A percentile compares a stretch with the other conserved stretches of the same genome.
These are phyloP conservation scores for Nicotiana obtusifolia DNA, from an alignment of 257 asterid species.

Conservation along the genomic window DNA sequence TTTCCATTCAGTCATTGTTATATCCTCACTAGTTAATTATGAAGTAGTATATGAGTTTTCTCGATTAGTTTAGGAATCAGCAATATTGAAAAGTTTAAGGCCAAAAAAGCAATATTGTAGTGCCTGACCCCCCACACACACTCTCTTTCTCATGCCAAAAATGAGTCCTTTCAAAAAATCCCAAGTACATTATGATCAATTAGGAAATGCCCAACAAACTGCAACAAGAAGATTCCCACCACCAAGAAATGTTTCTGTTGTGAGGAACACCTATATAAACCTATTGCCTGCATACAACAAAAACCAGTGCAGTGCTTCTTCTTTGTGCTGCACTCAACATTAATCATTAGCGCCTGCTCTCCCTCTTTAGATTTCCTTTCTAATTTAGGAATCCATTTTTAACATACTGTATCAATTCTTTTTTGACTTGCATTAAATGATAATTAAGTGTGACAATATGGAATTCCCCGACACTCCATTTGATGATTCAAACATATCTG, in stretches of 20 bases:
- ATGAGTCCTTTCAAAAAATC: conserved; percentile 42
- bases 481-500: conserved; percentile 13
- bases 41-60: background rate
- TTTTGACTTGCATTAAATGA: background rate
- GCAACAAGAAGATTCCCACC: conserved; percentile 66
- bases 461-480: conserved; percentile 19
- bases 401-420: background rate
- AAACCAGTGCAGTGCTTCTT: conserved; percentile 9
- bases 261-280: conserved; percentile 39
- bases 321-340: background rate
- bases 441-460: conserved; percentile 9
- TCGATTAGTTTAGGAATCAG: background rate
- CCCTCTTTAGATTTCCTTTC: background rate
- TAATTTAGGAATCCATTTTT: background rate
- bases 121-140: background rate
- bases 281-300: conserved; percentile 8
- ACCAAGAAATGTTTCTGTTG: conserved; percentile 22
- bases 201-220: conserved; percentile 65
- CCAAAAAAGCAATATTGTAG: background rate
- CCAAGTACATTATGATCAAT: conserved; percentile 31
- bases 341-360: background rate
- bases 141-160: conserved; percentile 47
- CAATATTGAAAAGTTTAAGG: conserved; percentile 4
- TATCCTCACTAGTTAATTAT: background rate
- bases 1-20: background rate